Evolutionary conservation across 352 stramenopile genomes (phyloP).

Genomic region (Globisporangium solare): DNA sequence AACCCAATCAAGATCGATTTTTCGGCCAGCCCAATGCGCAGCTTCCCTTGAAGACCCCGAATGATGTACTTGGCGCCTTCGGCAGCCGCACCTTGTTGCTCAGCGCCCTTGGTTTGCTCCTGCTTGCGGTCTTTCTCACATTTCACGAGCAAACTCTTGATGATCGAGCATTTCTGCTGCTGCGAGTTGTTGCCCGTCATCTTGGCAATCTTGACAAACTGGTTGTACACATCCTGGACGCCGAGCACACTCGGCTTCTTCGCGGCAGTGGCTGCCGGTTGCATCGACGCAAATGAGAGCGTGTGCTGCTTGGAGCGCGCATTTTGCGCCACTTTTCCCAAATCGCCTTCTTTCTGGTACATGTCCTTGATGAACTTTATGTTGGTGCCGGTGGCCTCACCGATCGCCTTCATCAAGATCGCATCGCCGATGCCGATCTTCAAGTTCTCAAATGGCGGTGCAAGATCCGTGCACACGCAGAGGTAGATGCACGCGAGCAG

Average conservation of each 20-base stretch:
- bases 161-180: slow-evolving; percentile 96
- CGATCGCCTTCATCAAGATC: slow-evolving; percentile 97
- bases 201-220: slow-evolving; percentile 92
- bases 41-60: slow-evolving; percentile 96
- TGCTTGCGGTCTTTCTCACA: slow-evolving; percentile 81
- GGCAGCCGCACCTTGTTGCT: slow-evolving; percentile 44
- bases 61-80: slow-evolving; percentile 97
- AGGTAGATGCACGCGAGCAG: slow-evolving; percentile 90
- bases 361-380: slow-evolving; percentile 93
- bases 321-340: slow-evolving; percentile 95
- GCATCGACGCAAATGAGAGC: slow-evolving; percentile 63
- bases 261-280: slow-evolving; percentile 17
- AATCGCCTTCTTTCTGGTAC: slow-evolving; percentile 95
- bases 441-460: slow-evolving; percentile 95
- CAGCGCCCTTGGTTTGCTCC: slow-evolving; percentile 23
- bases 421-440: slow-evolving; percentile 98
- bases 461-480: slow-evolving; percentile 89
- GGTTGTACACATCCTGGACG: slow-evolving; percentile 81
- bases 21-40: slow-evolving; percentile 96
- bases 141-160: slow-evolving; percentile 95
- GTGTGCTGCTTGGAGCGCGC: slow-evolving; percentile 93
- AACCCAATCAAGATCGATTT: slow-evolving; percentile 97
- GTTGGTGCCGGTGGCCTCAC: slow-evolving; percentile 89
- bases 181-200: slow-evolving; percentile 96
- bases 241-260: slow-evolving; percentile 88